Evolutionary conservation across 2,329 filamentous ascomycete species (phyloP).

Genomic region (Cryphonectria nitschkei): DNA sequence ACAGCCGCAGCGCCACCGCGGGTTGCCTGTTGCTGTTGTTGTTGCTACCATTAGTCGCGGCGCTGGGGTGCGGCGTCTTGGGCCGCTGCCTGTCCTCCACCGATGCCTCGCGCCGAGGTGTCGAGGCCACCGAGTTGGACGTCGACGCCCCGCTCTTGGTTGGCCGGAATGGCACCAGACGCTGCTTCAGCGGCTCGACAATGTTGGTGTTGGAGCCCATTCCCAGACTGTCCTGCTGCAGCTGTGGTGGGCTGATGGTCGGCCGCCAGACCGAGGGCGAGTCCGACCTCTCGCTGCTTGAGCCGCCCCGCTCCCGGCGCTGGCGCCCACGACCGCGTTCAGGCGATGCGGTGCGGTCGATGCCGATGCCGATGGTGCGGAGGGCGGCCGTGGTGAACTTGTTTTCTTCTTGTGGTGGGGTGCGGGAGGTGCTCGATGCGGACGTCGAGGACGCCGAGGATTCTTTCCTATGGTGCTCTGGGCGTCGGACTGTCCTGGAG

Average conservation of each 20-base stretch:
- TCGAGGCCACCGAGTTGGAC: background rate
- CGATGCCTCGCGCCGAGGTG: background rate
- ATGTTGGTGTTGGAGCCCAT: constrained; percentile 14
- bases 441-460: constrained; percentile 6
- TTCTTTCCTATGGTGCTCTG: constrained; percentile 8
- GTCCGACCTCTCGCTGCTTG: constrained; percentile 28
- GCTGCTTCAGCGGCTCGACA: constrained; percentile 23
- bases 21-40: constrained; percentile 1
- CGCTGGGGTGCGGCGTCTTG: constrained; percentile 18
- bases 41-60: background rate
- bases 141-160: constrained; percentile 11
- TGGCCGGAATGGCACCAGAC: constrained; percentile 25
- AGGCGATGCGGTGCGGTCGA: constrained; percentile 21
- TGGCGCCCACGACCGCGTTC: constrained; percentile 25
- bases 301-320: constrained; percentile 22
- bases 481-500: constrained; percentile 1
- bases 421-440: constrained; percentile 16
- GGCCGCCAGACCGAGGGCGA: constrained; percentile 28
- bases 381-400: constrained; percentile 19
- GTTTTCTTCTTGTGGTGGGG: constrained; percentile 20
- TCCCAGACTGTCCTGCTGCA: constrained; percentile 28
- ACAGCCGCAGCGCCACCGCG: constrained; percentile 19
- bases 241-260: constrained; percentile 28
- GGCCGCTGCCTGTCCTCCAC: constrained; percentile 13
- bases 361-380: constrained; percentile 24